Percentiles rank a stretch among this genome's conserved stretches.
Evolutionary conservation across 2,329 filamentous ascomycete species (phyloP).

Genomic region (Cladobotryum mycophilum): DNA sequence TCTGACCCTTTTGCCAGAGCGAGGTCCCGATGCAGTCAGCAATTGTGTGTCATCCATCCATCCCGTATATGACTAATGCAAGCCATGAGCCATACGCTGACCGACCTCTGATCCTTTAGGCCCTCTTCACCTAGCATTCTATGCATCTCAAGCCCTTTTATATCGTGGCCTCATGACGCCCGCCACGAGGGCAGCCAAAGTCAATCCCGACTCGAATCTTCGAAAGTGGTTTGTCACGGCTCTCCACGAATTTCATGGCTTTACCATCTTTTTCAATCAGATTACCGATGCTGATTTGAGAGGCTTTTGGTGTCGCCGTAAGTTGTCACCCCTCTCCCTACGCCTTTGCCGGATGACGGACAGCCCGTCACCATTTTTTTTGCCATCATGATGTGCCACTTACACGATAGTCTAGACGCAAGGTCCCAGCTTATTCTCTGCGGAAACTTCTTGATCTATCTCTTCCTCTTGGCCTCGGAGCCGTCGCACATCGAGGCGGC

Average conservation of each 20-base stretch:
- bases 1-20: conserved; percentile 20
- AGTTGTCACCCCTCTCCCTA: conserved; percentile 15
- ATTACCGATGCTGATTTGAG: conserved; percentile 30
- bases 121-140: conserved; percentile 37
- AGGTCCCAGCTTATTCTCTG: conserved; percentile 41
- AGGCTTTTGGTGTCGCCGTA: conserved; percentile 40
- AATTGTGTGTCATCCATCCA: conserved; percentile 17
- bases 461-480: conserved; percentile 38
- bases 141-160: conserved; percentile 35
- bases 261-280: conserved; percentile 32
- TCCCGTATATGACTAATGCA: background rate
- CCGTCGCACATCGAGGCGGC: conserved; percentile 27
- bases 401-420: conserved; percentile 16
- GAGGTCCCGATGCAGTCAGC: conserved; percentile 14
- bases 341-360: background rate
- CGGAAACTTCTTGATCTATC: conserved; percentile 43
- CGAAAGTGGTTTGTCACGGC: conserved; percentile 29
- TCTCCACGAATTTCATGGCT: conserved; percentile 30
- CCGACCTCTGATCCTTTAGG: conserved; percentile 15
- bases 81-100: background rate
- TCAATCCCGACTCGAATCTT: conserved; percentile 29
- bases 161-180: conserved; percentile 41
- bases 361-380: background rate
- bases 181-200: conserved; percentile 35
- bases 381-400: background rate